Percentiles rank a stretch among this genome's conserved stretches.
phyloP scores from a whole-genome alignment of 371 early-diverging fungal genomes.

The Batkoa obscura region DNA sequence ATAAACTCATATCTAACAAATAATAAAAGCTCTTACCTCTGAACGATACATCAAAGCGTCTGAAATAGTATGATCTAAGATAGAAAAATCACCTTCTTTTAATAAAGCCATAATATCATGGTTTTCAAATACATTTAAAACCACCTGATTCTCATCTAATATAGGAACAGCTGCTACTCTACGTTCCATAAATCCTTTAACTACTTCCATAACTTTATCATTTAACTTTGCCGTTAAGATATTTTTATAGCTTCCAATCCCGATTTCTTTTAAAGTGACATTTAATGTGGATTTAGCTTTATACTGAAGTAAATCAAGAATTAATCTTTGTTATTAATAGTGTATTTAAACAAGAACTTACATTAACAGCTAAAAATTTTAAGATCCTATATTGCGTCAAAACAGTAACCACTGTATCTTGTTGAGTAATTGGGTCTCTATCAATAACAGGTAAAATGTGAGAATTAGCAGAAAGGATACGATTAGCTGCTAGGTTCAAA shows the following conservation, averaged over 20 bases:
- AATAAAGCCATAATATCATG: conserved; percentile 79
- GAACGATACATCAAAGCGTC: conserved; percentile 65
- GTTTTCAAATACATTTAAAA: conserved; percentile 85
- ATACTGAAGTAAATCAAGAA: too few species aligned
- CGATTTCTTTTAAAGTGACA: conserved; percentile 48
- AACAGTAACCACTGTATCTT: conserved; percentile 77
- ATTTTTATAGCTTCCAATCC: conserved; percentile 68
- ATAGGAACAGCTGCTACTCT: conserved; percentile 83
- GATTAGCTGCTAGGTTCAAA: conserved; percentile 57
- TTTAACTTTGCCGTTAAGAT: conserved; percentile 54
- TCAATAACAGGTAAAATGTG: conserved; percentile 81
- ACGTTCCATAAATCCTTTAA: conserved; percentile 69
- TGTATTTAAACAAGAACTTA: conserved; percentile 16
- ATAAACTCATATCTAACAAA: background rate
- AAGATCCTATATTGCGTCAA: conserved; percentile 80
- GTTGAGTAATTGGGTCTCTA: conserved; percentile 40
- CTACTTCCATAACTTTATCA: conserved; percentile 67
- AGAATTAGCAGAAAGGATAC: conserved; percentile 52
- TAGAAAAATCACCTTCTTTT: conserved; percentile 39
- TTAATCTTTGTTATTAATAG: too few species aligned
- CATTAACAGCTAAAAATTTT: conserved; percentile 73
- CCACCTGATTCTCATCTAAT: conserved; percentile 59
- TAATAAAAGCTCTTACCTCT: conserved; percentile 20
- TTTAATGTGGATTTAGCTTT: too few species aligned
- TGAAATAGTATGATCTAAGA: conserved; percentile 63